phyloP scores from a whole-genome alignment of 495 filamentous ascomycete species.

The Hypoxylon fragiforme region DNA sequence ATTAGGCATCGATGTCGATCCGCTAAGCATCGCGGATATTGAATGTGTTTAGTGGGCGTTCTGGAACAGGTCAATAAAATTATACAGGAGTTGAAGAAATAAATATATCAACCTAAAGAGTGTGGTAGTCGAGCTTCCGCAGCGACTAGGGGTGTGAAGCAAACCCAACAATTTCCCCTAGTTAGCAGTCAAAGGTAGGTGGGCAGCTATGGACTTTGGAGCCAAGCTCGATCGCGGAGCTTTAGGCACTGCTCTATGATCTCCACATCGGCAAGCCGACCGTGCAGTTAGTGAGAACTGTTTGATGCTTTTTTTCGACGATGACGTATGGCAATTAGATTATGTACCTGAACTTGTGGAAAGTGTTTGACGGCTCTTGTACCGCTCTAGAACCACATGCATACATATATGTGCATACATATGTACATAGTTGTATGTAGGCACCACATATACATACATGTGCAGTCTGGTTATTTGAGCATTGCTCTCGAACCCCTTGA shows the following conservation, averaged over 20 bases:
- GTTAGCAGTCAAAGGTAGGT: too few species aligned
- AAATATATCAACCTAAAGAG: too few species aligned
- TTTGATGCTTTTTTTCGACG: slow-evolving; percentile 9
- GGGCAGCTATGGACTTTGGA: too few species aligned
- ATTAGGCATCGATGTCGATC: neutral
- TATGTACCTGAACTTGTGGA: neutral
- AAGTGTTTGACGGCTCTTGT: neutral
- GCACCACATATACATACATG: too few species aligned
- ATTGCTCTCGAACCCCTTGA: slow-evolving; percentile 16
- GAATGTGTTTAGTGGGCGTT: too few species aligned
- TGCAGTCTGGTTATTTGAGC: neutral
- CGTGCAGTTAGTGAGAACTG: neutral
- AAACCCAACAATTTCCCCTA: slow-evolving; percentile 5
- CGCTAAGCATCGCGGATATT: neutral
- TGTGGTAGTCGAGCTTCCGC: slow-evolving; percentile 2
- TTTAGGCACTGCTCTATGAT: slow-evolving; percentile 1
- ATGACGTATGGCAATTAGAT: slow-evolving; percentile 14
- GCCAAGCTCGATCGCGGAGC: slow-evolving; percentile 11
- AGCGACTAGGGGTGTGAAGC: neutral
- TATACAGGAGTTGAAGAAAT: neutral
- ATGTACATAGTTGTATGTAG: too few species aligned
- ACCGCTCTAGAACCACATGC: too few species aligned
- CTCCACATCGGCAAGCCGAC: neutral
- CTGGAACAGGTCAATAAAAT: neutral
- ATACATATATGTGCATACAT: too few species aligned